Evolutionary conservation across 169 alveolate genomes (phyloP).

Genomic region (Besnoitia besnoiti): DNA sequence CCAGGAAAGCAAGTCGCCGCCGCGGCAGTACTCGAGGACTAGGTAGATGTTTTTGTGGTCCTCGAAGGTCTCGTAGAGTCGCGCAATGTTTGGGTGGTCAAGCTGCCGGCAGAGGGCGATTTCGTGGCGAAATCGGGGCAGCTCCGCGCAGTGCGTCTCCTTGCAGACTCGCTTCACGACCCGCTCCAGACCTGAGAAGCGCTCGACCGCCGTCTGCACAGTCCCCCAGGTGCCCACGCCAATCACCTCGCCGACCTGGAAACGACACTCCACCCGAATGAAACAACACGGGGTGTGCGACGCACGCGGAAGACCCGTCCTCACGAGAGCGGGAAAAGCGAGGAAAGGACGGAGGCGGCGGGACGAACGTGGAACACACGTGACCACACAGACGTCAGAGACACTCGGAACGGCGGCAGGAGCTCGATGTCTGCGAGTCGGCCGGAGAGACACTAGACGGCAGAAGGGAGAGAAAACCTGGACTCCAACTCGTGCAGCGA

Average conservation of each 20-base stretch:
- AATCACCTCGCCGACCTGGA: conserved; percentile 57
- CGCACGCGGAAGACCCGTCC: not conserved
- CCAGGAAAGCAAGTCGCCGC: conserved; percentile 64
- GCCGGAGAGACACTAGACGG: too few relatives aligned
- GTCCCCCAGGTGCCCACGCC: conserved; percentile 62
- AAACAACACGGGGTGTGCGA: not conserved
- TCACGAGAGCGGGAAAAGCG: not conserved
- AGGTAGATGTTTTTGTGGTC: conserved; percentile 69
- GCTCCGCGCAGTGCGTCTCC: conserved; percentile 35
- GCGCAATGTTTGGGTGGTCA: conserved; percentile 92
- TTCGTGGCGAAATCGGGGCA: conserved; percentile 55
- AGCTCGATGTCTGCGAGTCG: too few relatives aligned
- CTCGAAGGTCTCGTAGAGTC: conserved; percentile 89
- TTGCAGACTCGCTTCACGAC: conserved; percentile 60
- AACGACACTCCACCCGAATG: not conserved
- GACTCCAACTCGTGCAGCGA: too few relatives aligned
- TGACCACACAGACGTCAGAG: conserved; percentile 2
- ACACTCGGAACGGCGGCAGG: not conserved
- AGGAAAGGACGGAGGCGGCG: not conserved
- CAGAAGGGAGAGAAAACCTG: too few relatives aligned
- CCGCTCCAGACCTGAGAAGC: conserved; percentile 58
- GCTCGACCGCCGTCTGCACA: conserved; percentile 55
- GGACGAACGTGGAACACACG: not conserved
- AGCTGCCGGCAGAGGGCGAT: conserved; percentile 46
- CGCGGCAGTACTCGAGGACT: conserved; percentile 57